phyloP scores from a whole-genome alignment of 2,329 filamentous ascomycete genomes.

The Claviceps arundinis region DNA sequence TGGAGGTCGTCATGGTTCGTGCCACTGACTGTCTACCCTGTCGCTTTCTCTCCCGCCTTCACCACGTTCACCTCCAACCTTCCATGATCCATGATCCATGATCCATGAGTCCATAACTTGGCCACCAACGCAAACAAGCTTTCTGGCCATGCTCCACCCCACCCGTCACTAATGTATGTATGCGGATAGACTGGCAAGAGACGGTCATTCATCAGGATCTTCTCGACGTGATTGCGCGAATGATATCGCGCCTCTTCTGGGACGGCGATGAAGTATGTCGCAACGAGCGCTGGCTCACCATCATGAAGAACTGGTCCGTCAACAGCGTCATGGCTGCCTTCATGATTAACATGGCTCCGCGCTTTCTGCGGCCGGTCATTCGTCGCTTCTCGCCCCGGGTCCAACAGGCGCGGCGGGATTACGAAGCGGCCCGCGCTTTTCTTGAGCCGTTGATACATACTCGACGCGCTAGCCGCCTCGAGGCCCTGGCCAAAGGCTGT shows the following conservation, averaged over 20 bases:
- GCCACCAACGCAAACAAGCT: neutral
- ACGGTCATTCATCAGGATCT: neutral
- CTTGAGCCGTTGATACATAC: constrained; percentile 6
- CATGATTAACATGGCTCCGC: constrained; percentile 7
- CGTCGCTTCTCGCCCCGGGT: constrained; percentile 5
- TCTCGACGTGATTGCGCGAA: constrained; percentile 6
- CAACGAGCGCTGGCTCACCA: constrained; percentile 4
- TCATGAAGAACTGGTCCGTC: constrained; percentile 7
- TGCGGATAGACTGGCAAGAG: constrained; percentile 5
- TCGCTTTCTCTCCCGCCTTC: neutral
- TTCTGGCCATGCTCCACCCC: too few species aligned
- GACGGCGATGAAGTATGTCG: constrained; percentile 7
- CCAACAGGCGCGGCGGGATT: constrained; percentile 4
- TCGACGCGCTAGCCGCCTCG: constrained; percentile 4
- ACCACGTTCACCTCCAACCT: too few species aligned
- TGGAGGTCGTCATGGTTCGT: neutral
- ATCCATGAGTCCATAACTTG: neutral
- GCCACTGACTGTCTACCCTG: neutral
- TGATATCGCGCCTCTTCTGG: constrained; percentile 8
- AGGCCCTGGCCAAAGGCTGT: neutral
- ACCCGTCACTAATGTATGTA: neutral
- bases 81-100: neutral
- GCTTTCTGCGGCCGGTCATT: constrained; percentile 4
- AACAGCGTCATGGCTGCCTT: constrained; percentile 7
- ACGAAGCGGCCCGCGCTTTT: constrained; percentile 5